phyloP scores from a whole-genome alignment of 2,329 filamentous ascomycete genomes.

The Curvularia lunata region DNA sequence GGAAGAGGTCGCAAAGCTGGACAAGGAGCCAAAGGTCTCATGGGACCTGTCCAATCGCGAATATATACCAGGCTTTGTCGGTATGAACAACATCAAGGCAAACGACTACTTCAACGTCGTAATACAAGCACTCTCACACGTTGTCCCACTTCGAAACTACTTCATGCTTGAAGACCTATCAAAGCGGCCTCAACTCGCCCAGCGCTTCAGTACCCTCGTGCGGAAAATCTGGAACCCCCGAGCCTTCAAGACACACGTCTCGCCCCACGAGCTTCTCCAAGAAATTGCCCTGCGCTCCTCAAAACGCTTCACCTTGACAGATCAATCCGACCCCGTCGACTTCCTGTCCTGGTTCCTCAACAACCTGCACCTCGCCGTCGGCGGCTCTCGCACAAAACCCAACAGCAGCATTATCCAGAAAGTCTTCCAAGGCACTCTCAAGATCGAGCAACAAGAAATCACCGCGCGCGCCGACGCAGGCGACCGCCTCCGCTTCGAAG shows the following conservation, averaged over 20 bases:
- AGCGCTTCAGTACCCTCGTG: slow-evolving; percentile 85
- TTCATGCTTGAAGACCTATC: slow-evolving; percentile 85
- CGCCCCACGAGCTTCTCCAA: slow-evolving; percentile 94
- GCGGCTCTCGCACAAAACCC: slow-evolving; percentile 86
- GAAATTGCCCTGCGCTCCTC: slow-evolving; percentile 89
- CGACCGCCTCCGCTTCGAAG: slow-evolving; percentile 90
- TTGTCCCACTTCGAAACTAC: slow-evolving; percentile 86
- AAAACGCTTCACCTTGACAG: slow-evolving; percentile 89
- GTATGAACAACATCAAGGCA: slow-evolving; percentile 99
- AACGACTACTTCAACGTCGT: slow-evolving; percentile 99
- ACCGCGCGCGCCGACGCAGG: slow-evolving; percentile 87
- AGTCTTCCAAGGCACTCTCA: slow-evolving; percentile 90
- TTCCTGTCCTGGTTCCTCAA: slow-evolving; percentile 98
- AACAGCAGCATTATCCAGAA: slow-evolving; percentile 86
- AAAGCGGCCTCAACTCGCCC: slow-evolving; percentile 77
- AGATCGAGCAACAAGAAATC: slow-evolving; percentile 92
- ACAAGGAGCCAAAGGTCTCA: slow-evolving; percentile 67
- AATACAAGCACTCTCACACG: slow-evolving; percentile 88
- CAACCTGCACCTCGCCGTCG: slow-evolving; percentile 88
- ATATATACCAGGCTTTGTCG: slow-evolving; percentile 93
- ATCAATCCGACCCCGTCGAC: slow-evolving; percentile 93
- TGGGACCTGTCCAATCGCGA: slow-evolving; percentile 83
- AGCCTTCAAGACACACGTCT: slow-evolving; percentile 96
- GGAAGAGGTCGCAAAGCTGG: slow-evolving; percentile 79
- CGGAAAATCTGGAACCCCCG: slow-evolving; percentile 98